Conservation (phyloP, 768 basidiomycete species). For the Hydnomerulius pinastri region DNA sequence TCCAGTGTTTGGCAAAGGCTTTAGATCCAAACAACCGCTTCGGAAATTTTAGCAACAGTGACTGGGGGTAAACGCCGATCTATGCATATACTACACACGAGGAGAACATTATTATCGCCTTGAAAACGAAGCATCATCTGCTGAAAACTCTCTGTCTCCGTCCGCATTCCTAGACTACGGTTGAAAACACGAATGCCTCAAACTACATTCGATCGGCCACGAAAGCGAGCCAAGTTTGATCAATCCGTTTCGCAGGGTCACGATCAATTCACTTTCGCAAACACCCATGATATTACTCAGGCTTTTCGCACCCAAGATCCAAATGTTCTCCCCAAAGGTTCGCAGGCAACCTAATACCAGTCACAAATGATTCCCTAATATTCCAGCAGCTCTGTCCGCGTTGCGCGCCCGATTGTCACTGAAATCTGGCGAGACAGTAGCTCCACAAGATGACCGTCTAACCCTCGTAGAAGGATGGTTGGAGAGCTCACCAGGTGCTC, state of each 20-base stretch:
- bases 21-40: too few relatives aligned
- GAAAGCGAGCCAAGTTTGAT: slow-evolving; percentile 27
- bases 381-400: slow-evolving; percentile 42
- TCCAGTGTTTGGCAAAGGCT: too few relatives aligned
- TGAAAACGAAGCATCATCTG: too few relatives aligned
- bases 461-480: slow-evolving; percentile 65
- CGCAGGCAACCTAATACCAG: not conserved
- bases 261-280: slow-evolving; percentile 18
- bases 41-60: too few relatives aligned
- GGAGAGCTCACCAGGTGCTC: slow-evolving; percentile 52
- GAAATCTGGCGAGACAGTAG: slow-evolving; percentile 49
- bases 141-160: too few relatives aligned
- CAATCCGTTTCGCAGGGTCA: slow-evolving; percentile 2
- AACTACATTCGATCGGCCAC: slow-evolving; percentile 4
- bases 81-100: too few relatives aligned
- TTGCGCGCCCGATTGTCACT: slow-evolving; percentile 67
- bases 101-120: too few relatives aligned
- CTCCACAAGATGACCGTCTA: slow-evolving; percentile 61
- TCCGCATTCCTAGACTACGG: too few relatives aligned
- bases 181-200: slow-evolving; percentile 24
- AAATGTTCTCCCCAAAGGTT: slow-evolving; percentile 25
- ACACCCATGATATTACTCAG: slow-evolving; percentile 23
- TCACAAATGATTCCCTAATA: not conserved
- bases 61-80: too few relatives aligned
- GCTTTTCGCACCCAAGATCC: slow-evolving; percentile 18